Percentiles rank a stretch among this genome's conserved stretches.
Conservation (phyloP, 2,329 filamentous ascomycete genomes). For the Alternaria triticina region DNA sequence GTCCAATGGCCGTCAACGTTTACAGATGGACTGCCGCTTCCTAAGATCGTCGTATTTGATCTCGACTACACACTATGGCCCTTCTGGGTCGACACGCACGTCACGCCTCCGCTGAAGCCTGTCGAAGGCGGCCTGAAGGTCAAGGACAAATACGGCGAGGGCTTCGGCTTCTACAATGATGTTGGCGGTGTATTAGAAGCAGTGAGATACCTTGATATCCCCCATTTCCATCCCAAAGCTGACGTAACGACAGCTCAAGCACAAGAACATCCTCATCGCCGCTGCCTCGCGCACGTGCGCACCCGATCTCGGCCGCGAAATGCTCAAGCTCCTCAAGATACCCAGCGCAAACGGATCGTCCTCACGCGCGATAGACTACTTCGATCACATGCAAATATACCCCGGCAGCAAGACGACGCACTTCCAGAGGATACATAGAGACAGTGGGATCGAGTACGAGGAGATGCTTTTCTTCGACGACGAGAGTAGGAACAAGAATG, state of each 20-base stretch:
- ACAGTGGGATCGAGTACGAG: conserved; percentile 73
- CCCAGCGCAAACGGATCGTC: conserved; percentile 58
- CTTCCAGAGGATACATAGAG: conserved; percentile 74
- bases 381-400: conserved; percentile 66
- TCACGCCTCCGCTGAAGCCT: conserved; percentile 72
- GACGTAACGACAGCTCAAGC: conserved; percentile 41
- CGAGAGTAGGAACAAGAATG: conserved; percentile 84
- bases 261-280: conserved; percentile 64
- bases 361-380: conserved; percentile 56
- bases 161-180: conserved; percentile 56
- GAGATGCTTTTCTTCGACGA: conserved; percentile 98
- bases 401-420: conserved; percentile 85
- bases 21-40: conserved; percentile 73
- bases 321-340: conserved; percentile 76
- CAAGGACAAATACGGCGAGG: conserved; percentile 58
- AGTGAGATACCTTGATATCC: conserved; percentile 23
- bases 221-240: background rate
- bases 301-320: conserved; percentile 78
- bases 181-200: conserved; percentile 51
- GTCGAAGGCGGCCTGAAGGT: conserved; percentile 53
- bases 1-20: conserved; percentile 61
- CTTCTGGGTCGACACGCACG: conserved; percentile 96
- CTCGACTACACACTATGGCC: conserved; percentile 99
- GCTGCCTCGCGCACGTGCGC: conserved; percentile 82
- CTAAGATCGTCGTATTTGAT: conserved; percentile 88